phyloP scores from a whole-genome alignment of 2,329 filamentous ascomycete species.

The Emericellopsis cladophorae region DNA sequence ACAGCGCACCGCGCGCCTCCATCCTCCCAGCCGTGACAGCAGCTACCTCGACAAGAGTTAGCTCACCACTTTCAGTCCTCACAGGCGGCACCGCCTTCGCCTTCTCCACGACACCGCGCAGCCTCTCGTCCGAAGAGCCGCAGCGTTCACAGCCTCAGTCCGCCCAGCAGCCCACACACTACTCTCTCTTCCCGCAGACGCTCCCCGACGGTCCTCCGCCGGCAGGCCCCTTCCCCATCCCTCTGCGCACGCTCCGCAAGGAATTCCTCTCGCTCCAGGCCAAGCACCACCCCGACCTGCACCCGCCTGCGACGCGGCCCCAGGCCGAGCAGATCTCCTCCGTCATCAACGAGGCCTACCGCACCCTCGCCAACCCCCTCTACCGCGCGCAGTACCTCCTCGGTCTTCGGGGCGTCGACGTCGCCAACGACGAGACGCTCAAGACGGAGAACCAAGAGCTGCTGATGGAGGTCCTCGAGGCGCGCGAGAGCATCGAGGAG shows the following conservation, averaged over 20 bases:
- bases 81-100: not conserved
- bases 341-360: conserved; percentile 84
- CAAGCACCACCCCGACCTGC: conserved; percentile 61
- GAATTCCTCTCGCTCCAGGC: conserved; percentile 84
- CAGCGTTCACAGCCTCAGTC: not conserved
- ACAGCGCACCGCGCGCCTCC: not conserved
- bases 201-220: conserved; percentile 71
- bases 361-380: conserved; percentile 67
- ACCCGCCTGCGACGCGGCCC: conserved; percentile 38
- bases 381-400: conserved; percentile 82
- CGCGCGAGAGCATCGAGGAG: conserved; percentile 62
- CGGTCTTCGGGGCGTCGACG: conserved; percentile 59
- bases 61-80: not conserved
- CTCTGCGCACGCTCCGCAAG: conserved; percentile 55
- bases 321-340: conserved; percentile 67
- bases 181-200: conserved; percentile 76
- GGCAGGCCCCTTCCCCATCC: conserved; percentile 59
- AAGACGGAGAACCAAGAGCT: conserved; percentile 56
- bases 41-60: not conserved
- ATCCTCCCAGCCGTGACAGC: too few species aligned
- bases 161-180: conserved; percentile 43
- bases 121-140: conserved; percentile 1
- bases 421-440: conserved; percentile 65
- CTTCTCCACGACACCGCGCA: not conserved
- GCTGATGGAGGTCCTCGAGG: conserved; percentile 69